These are phyloP conservation scores for Rhodotorula toruloides DNA, from an alignment of 768 basidiomycete genomes.

Conservation along the genomic window DNA sequence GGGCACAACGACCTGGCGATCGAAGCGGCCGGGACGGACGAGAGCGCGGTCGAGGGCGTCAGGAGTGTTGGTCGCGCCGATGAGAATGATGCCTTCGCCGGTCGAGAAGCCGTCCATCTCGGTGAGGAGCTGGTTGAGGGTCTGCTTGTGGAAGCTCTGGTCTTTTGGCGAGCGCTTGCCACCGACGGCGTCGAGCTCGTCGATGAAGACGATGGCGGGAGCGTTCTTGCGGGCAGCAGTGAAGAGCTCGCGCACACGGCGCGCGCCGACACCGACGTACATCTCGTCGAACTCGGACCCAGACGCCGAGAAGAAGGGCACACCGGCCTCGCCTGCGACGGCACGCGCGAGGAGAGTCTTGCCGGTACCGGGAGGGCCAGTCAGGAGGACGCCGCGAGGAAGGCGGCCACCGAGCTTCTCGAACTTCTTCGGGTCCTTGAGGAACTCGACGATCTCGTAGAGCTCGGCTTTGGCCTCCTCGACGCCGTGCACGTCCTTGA, in stretches of 20 bases:
- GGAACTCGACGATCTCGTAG: conserved; percentile 87
- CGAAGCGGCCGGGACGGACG: conserved; percentile 92
- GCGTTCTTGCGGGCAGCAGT: conserved; percentile 87
- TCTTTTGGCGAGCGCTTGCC: conserved; percentile 60
- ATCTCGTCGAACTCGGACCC: conserved; percentile 95
- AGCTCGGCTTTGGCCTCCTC: conserved; percentile 91
- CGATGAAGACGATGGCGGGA: conserved; percentile 95
- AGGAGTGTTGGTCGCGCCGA: conserved; percentile 91
- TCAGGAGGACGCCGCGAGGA: conserved; percentile 79
- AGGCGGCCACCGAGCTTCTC: conserved; percentile 86
- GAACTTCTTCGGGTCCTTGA: conserved; percentile 87
- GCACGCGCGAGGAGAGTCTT: conserved; percentile 98
- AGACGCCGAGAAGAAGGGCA: conserved; percentile 94
- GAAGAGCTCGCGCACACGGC: conserved; percentile 91
- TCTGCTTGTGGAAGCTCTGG: conserved; percentile 55
- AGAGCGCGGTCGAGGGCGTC: conserved; percentile 91
- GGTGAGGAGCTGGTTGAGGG: conserved; percentile 89
- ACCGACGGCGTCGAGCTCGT: conserved; percentile 52
- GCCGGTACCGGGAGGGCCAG: conserved; percentile 81
- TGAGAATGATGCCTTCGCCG: conserved; percentile 82
- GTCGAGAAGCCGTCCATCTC: conserved; percentile 97
- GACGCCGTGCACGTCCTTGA: conserved; percentile 92
- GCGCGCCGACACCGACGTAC: conserved; percentile 75
- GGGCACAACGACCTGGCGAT: conserved; percentile 84
- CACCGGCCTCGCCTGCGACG: conserved; percentile 94